Evolutionary conservation across 2,329 filamentous ascomycete genomes (phyloP), one percentile per base, ranked within the genome.

Genomic region (Bertia moriformis): DNA sequence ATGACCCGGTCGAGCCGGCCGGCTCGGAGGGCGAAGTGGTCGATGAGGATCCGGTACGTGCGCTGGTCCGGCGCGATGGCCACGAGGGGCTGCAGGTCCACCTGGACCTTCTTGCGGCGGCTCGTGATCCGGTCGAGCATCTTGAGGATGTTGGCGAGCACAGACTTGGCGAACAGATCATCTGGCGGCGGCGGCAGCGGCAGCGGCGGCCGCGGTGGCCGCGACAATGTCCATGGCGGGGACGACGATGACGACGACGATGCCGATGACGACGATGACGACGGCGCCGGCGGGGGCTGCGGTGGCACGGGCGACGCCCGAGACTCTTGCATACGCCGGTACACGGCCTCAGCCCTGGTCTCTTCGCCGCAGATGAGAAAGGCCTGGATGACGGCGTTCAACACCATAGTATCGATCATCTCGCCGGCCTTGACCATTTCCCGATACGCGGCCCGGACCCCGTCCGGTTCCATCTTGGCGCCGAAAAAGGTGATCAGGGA

Each of bases 281-380:
- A 42, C 56, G 51, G 61, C 50, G 66, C 52, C 42, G 52, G 45
- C 33, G 53, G 49, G 7, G 53, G 48, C 37, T 58, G 50, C n/a
- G n/a, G n/a, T n/a, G n/a, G n/a, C 22, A 59, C 53, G 41, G 77
- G 65, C n/a, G n/a, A n/a, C 19, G 74, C 63, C 2, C 59, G 60
- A n/a, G n/a, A n/a, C n/a, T n/a, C n/a, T 55, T 87, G 88, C 88
- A 98, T 96, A 43, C 78, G 77, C 41, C 75, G 64, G 50, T 95
- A 95, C 10, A 94, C 74, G 43, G 81, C 70, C 48, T 89, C 78
- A 2, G 88, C 91, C 0, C 84, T 78, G 4, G 67, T 61, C 29
- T 80, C 72, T 51, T 98, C 88, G 30, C 81, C 80, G 13, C 80
- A 78, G 41, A 76, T 69, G 33, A 95, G 66, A 15, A 96, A 69